Conservation (phyloP, 495 filamentous ascomycete genomes). For the Podospora pseudocomata region DNA sequence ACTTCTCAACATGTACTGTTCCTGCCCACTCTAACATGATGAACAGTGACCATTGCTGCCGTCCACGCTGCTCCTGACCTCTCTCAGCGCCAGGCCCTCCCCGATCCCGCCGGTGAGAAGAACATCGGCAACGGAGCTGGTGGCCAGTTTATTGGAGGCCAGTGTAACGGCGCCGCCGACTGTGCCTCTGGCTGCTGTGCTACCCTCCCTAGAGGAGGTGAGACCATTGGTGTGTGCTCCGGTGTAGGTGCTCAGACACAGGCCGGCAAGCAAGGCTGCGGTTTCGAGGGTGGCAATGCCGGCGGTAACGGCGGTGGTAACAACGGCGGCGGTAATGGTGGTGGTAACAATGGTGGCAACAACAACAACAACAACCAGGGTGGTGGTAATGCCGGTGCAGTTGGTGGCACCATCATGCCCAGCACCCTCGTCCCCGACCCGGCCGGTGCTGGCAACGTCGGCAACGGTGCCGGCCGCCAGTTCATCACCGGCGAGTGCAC, state of each 20-base stretch:
- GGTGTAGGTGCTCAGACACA: conserved; percentile 29
- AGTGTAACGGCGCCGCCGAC: conserved; percentile 40
- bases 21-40: neutral
- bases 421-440: conserved; percentile 26
- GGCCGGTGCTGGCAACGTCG: conserved; percentile 23
- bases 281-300: conserved; percentile 21
- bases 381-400: neutral
- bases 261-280: conserved; percentile 35
- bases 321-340: neutral
- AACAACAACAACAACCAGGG: neutral
- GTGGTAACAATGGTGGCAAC: conserved; percentile 1
- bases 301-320: neutral
- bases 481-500: conserved; percentile 30
- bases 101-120: conserved; percentile 33
- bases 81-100: conserved; percentile 41
- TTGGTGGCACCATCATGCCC: conserved; percentile 12
- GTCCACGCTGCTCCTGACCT: conserved; percentile 53
- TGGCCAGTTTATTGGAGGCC: conserved; percentile 43
- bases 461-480: conserved; percentile 25
- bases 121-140: conserved; percentile 41
- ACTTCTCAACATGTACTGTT: too few relatives aligned
- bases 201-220: conserved; percentile 24
- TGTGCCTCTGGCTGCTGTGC: conserved; percentile 42
- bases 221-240: conserved; percentile 37
- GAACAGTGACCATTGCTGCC: conserved; percentile 47